phyloP scores from a whole-genome alignment of 192 early-diverging fungal species.

The Lobosporangium transversale region DNA sequence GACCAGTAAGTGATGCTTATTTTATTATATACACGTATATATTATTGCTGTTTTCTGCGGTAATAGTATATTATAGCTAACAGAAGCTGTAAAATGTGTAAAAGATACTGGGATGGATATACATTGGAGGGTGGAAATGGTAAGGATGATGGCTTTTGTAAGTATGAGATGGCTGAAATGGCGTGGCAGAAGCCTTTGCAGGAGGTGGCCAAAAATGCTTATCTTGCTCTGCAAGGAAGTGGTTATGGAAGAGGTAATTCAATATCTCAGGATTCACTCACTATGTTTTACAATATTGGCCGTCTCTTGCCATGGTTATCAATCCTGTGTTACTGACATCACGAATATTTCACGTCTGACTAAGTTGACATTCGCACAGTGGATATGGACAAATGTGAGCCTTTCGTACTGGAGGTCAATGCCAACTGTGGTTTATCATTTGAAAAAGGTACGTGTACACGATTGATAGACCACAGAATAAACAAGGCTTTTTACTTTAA shows the following conservation, averaged over 20 bases:
- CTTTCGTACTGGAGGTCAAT: slow-evolving; percentile 60
- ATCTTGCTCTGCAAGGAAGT: slow-evolving; percentile 49
- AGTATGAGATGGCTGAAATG: slow-evolving; percentile 46
- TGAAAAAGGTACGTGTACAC: slow-evolving; percentile 27
- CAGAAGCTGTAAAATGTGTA: too few relatives aligned
- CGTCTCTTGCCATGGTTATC: too few relatives aligned
- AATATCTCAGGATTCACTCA: neutral
- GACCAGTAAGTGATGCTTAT: slow-evolving; percentile 41
- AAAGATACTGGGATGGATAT: slow-evolving; percentile 60
- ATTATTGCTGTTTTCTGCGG: too few relatives aligned
- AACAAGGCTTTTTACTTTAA: too few relatives aligned
- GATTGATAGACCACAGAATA: too few relatives aligned
- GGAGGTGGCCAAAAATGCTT: slow-evolving; percentile 56
- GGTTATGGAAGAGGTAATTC: slow-evolving; percentile 56
- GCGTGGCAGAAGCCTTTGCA: slow-evolving; percentile 52
- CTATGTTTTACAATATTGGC: too few relatives aligned
- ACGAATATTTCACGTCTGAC: too few relatives aligned
- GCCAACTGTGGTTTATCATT: slow-evolving; percentile 62
- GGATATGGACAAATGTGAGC: slow-evolving; percentile 44
- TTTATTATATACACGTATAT: too few relatives aligned
- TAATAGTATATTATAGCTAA: too few relatives aligned
- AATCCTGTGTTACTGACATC: too few relatives aligned
- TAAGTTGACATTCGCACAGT: slow-evolving; percentile 60
- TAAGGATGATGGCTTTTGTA: slow-evolving; percentile 44
- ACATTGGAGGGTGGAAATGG: slow-evolving; percentile 37